Percentiles rank a stretch among this genome's conserved stretches.
Conservation (phyloP, 2,329 filamentous ascomycete species). For the Xylaria sp. region DNA sequence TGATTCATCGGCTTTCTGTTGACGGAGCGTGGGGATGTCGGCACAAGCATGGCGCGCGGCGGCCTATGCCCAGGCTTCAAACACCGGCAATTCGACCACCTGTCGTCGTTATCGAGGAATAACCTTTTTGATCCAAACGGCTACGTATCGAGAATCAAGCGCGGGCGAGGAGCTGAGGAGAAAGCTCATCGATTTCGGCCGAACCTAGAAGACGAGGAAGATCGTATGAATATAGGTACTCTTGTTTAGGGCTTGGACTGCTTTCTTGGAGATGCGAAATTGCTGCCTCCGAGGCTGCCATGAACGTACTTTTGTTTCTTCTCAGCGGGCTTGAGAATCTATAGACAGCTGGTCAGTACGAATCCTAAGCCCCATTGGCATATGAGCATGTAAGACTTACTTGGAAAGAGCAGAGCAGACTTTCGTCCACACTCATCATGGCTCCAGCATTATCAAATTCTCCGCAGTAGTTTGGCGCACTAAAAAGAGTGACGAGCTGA, state of each 20-base stretch:
- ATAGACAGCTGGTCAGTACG: constrained; percentile 41
- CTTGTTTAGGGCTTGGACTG: constrained; percentile 72
- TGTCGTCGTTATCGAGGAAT: constrained; percentile 43
- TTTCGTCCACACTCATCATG: constrained; percentile 99
- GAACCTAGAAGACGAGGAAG: constrained; percentile 86
- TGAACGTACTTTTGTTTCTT: constrained; percentile 99
- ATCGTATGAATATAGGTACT: constrained; percentile 79
- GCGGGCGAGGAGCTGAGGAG: constrained; percentile 43
- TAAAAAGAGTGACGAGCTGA: constrained; percentile 96
- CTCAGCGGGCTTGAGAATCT: constrained; percentile 99
- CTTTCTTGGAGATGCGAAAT: constrained; percentile 77
- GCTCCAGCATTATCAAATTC: constrained; percentile 99
- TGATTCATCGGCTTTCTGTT: constrained; percentile 41
- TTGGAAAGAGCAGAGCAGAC: constrained; percentile 98
- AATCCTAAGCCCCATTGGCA: too few species aligned
- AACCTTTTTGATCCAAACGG: constrained; percentile 41
- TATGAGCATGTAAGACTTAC: constrained; percentile 56
- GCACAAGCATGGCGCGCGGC: constrained; percentile 37
- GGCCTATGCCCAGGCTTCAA: constrained; percentile 27
- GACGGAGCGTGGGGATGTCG: constrained; percentile 38
- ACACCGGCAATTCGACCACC: constrained; percentile 33
- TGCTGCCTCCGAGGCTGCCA: constrained; percentile 76
- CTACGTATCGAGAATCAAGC: constrained; percentile 40
- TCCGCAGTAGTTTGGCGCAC: constrained; percentile 98
- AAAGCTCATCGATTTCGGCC: constrained; percentile 80